Evolutionary conservation across 2,329 filamentous ascomycete species (phyloP).

Genomic region (Aureobasidium sp.): DNA sequence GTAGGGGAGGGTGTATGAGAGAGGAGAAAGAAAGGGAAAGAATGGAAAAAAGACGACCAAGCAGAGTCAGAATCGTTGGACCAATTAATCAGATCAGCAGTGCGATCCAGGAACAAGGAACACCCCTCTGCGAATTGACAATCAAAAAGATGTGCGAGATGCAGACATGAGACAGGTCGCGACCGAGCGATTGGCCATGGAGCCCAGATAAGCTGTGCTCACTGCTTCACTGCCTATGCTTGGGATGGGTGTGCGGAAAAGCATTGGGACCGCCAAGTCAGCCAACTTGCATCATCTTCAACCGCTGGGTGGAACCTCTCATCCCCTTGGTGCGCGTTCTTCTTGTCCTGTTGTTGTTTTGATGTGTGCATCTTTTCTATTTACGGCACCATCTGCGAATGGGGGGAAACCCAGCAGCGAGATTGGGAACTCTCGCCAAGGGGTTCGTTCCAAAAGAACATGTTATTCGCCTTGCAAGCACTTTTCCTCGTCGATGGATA

Average conservation of each 20-base stretch:
- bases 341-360: not conserved
- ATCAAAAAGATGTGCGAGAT: slow-evolving; percentile 7
- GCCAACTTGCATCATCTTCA: slow-evolving; percentile 8
- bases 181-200: not conserved
- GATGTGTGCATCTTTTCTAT: not conserved
- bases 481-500: not conserved
- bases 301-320: slow-evolving; percentile 1
- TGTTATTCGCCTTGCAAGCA: not conserved
- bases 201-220: not conserved
- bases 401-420: not conserved
- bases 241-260: not conserved
- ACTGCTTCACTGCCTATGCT: not conserved
- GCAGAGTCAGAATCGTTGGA: slow-evolving; percentile 5
- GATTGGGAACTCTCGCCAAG: not conserved
- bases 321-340: slow-evolving; percentile 2
- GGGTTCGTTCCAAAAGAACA: not conserved
- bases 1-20: not conserved
- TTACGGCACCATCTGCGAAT: not conserved
- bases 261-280: slow-evolving; percentile 9
- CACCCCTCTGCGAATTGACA: not conserved
- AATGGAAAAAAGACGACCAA: not conserved
- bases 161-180: slow-evolving; percentile 1
- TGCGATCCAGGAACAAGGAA: slow-evolving; percentile 8
- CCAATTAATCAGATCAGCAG: slow-evolving; percentile 2
- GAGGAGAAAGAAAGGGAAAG: not conserved